These are phyloP conservation scores for Lachnellula subtilissima DNA, from an alignment of 2,329 filamentous ascomycete genomes.

Conservation along the genomic window DNA sequence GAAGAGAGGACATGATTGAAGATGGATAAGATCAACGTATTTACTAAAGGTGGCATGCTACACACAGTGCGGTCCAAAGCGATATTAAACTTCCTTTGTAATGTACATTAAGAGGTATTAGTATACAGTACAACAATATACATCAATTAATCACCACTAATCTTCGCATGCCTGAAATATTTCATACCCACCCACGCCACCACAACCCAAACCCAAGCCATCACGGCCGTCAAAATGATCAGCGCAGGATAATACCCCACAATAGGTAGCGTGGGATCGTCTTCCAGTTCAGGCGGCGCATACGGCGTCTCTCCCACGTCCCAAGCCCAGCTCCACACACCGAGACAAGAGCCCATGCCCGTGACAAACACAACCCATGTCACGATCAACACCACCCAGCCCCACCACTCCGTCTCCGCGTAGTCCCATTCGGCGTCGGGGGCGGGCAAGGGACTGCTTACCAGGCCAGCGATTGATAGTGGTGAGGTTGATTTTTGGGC, in stretches of 20 bases:
- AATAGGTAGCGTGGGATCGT: slow-evolving; percentile 90
- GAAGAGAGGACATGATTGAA: too few species aligned
- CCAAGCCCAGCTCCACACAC: slow-evolving; percentile 98
- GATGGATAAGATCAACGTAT: too few species aligned
- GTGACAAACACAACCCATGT: slow-evolving; percentile 97
- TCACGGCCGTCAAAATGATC: slow-evolving; percentile 87
- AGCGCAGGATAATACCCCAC: slow-evolving; percentile 95
- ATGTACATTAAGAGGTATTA: too few species aligned
- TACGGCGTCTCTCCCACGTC: slow-evolving; percentile 95
- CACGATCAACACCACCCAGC: slow-evolving; percentile 83
- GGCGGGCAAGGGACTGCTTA: slow-evolving; percentile 41
- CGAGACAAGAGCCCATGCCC: slow-evolving; percentile 92
- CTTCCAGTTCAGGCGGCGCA: slow-evolving; percentile 89
- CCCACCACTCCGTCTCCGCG: slow-evolving; percentile 95
- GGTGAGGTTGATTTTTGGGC: slow-evolving; percentile 49
- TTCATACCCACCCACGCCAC: slow-evolving; percentile 99
- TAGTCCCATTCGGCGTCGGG: slow-evolving; percentile 74
- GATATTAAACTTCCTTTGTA: too few species aligned
- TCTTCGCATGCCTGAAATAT: slow-evolving; percentile 96
- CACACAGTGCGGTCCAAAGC: too few species aligned
- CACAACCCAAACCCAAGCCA: slow-evolving; percentile 99
- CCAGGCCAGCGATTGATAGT: slow-evolving; percentile 50
- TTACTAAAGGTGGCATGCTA: too few species aligned
- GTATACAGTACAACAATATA: too few species aligned
- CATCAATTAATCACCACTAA: slow-evolving; percentile 42